Conservation (phyloP, 257 asterid species). For the Solanum clarkiae region DNA sequence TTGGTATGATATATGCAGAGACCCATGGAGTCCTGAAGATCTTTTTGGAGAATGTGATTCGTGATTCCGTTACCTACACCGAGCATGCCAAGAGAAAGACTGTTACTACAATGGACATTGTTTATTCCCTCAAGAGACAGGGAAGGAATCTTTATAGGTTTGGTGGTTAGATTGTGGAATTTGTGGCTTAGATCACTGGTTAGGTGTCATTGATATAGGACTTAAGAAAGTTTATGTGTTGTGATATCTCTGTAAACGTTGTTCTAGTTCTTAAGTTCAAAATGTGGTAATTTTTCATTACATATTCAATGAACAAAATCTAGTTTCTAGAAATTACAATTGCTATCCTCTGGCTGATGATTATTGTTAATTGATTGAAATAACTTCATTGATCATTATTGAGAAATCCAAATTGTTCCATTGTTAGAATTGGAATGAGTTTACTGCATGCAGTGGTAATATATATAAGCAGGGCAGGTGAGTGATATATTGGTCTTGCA, state of each 20-base stretch:
- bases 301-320: not conserved
- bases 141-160: constrained; percentile 31
- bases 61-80: constrained; percentile 31
- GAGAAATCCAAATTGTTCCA: no score
- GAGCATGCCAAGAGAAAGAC: constrained; percentile 28
- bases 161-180: not conserved
- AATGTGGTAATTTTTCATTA: not conserved
- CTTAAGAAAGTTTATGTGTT: not conserved
- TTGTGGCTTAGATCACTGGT: not conserved
- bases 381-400: no score
- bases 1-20: constrained; percentile 29
- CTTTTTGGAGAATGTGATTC: constrained; percentile 27
- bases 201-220: not conserved
- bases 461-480: no score
- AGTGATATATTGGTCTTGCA: no score
- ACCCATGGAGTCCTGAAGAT: constrained; percentile 33
- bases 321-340: not conserved
- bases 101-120: constrained; percentile 26
- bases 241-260: not conserved
- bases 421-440: no score
- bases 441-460: no score
- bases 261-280: not conserved
- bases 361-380: no score
- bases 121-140: constrained; percentile 27
- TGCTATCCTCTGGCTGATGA: not conserved